Evolutionary conservation across 225 moss, liverwort and hornwort species (phyloP), one percentile per base, ranked within the genome.

Genomic region (Rhytidiadelphus loreus): DNA sequence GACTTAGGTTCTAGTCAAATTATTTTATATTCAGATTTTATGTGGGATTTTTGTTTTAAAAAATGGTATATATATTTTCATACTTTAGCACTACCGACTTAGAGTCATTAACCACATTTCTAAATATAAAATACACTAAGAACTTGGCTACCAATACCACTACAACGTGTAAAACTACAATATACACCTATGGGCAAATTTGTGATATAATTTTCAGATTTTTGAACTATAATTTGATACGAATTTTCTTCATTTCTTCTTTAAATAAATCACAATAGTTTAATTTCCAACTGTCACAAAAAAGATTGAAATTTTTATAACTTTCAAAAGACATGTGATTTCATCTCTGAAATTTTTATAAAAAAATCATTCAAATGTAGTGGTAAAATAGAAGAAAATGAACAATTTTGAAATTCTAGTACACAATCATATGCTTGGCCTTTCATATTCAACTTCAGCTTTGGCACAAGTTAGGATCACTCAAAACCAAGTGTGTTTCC

Each of bases 121-220:
- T 32, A 63, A 63, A 32, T 32, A 16, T 32, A 63, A 16, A 63
- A 63, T 16, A 29, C 32, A 32, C 10, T 2, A 35, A 0, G 18
- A 65, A 35, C 8, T 65, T 65, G 19, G 35, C 20, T 35, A 6
- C 20, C 50, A 72, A 17, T 44, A 10, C 20, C 50, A 72, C 29
- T 44, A 10, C 1, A 1, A 73, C 6, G 6, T 10, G 29, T 46
- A 46, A 46, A 41, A 46, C 28, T 44, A 41, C 0, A 71, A 72
- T 72, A 17, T 4, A 46, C 16, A 73, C 11, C 8, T 11, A 17
- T 29, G 1, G 17, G 3, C 5, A 46, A 8, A 8, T 6, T 29
- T 29, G 14, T 29, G 0, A 0, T 73, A 46, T 17, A 46, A 17
- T 17, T 3, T 18, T 11, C 2, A 71, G 0, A 21, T 14, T 17